Conservation (phyloP, 345 rosid species). For the Rhizophora mangle region DNA sequence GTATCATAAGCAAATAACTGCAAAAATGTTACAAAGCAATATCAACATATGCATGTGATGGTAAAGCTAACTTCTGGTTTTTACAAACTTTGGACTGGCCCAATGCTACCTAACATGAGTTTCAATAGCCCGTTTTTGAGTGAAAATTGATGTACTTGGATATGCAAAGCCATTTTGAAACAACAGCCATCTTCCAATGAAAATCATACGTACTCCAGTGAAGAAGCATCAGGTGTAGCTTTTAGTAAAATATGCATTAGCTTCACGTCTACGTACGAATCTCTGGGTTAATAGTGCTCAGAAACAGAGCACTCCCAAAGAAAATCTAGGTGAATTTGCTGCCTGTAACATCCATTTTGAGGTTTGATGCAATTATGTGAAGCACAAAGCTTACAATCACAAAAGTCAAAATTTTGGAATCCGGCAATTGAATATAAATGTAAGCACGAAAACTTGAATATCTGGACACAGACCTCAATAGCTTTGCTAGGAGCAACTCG, state of each 20-base stretch:
- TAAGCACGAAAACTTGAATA: neutral
- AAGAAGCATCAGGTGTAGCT: neutral
- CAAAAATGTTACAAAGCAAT: neutral
- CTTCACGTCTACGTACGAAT: neutral
- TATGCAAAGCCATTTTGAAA: neutral
- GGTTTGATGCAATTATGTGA: too few relatives aligned
- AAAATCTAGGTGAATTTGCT: too few relatives aligned
- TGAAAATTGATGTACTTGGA: neutral
- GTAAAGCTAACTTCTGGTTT: neutral
- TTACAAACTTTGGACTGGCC: neutral
- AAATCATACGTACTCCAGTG: neutral
- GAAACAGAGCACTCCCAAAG: neutral
- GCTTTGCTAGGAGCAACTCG: constrained; percentile 94
- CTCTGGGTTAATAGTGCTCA: neutral
- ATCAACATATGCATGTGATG: neutral
- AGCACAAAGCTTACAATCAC: too few relatives aligned
- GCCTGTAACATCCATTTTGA: too few relatives aligned
- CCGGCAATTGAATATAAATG: neutral
- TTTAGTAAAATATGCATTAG: neutral
- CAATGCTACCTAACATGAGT: too few relatives aligned
- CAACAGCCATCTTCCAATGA: neutral
- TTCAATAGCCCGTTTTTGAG: neutral
- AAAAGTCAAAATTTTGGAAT: too few relatives aligned
- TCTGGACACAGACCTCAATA: constrained; percentile 53
- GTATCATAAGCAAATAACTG: constrained; percentile 68